Evolutionary conservation across 768 basidiomycete species (phyloP), one percentile per base, ranked within the genome.

Genomic region (Boletus rex-veris): DNA sequence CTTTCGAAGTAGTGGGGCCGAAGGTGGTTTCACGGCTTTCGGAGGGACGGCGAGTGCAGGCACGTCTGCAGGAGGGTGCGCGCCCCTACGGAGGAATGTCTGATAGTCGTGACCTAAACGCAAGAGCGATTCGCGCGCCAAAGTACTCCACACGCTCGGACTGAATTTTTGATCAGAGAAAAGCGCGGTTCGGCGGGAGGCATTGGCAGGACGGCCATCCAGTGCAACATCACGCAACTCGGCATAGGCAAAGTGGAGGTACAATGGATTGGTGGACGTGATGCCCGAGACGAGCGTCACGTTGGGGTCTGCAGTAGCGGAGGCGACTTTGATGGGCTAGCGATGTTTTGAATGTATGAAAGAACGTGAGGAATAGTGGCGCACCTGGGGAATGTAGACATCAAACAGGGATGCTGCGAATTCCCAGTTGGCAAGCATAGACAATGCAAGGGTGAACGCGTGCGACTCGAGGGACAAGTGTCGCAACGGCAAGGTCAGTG

Each of bases 31-130:
- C 18, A 64, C 47, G 6, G 66, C 48, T 14, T 68, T 68, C 7
- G 66, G 45, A 2, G 74, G 65, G 7, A 64, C 52, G 2, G 65
- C 19, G n/a, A 76, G 63, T 7, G 59, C 45, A 18, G 58, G 45
- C 16, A 53, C 57, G 15, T 28, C 60, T 11, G 45, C 58, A 35
- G 31, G 72, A 53, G 64, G 47, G 9, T 71, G 62, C 1, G 66
- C 62, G 7, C 90, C 90, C n/a, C 80, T 73, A 1, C 80, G 76
- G 3, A 86, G 70, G 45, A 91, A 73, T 0, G 75, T 71, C 59
- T 86, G 86, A 56, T 90, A 90, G 65, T 92, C 88, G 1, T 72
- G 64, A 9, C 87, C 89, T 1, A 92, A 74, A 7, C 79, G 64
- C 10, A 87, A 62, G 3, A 92, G 74, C 8, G 79, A 74, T 50